Evolutionary conservation across 2,329 filamentous ascomycete species (phyloP).

Genomic region (Tolypocladium ophioglossoides): DNA sequence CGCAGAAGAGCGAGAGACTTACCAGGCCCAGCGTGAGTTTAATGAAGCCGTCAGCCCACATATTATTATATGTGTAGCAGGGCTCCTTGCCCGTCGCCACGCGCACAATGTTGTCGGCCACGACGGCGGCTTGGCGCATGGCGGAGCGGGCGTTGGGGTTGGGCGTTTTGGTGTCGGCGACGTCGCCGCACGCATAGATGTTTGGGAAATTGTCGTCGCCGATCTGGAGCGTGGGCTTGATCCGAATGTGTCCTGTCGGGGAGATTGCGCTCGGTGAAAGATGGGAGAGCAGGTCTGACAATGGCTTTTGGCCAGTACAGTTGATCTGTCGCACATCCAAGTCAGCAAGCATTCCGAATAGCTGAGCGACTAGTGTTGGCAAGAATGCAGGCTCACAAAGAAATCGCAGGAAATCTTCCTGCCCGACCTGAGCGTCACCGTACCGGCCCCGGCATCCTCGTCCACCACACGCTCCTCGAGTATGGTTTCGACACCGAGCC

Average conservation of each 20-base stretch:
- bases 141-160: constrained; percentile 45
- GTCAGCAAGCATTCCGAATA: background rate
- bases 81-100: constrained; percentile 29
- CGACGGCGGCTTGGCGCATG: constrained; percentile 39
- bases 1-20: background rate
- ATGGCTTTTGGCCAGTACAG: constrained; percentile 48
- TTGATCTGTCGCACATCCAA: constrained; percentile 45
- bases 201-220: constrained; percentile 33
- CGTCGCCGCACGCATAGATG: constrained; percentile 54
- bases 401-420: constrained; percentile 36
- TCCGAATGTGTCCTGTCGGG: constrained; percentile 36
- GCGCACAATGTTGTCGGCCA: constrained; percentile 44
- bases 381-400: constrained; percentile 26
- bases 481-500: constrained; percentile 38
- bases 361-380: background rate
- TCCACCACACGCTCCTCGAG: constrained; percentile 35
- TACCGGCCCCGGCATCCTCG: constrained; percentile 23
- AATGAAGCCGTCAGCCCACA: constrained; percentile 36
- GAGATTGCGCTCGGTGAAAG: constrained; percentile 34
- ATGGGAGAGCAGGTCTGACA: constrained; percentile 34
- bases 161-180: constrained; percentile 38
- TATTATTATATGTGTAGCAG: constrained; percentile 24
- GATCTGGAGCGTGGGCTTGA: constrained; percentile 48
- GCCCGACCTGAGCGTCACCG: constrained; percentile 34
- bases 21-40: constrained; percentile 45